Evolutionary conservation across 805 yeast species (phyloP).

Genomic region (Lipomyces kockii): DNA sequence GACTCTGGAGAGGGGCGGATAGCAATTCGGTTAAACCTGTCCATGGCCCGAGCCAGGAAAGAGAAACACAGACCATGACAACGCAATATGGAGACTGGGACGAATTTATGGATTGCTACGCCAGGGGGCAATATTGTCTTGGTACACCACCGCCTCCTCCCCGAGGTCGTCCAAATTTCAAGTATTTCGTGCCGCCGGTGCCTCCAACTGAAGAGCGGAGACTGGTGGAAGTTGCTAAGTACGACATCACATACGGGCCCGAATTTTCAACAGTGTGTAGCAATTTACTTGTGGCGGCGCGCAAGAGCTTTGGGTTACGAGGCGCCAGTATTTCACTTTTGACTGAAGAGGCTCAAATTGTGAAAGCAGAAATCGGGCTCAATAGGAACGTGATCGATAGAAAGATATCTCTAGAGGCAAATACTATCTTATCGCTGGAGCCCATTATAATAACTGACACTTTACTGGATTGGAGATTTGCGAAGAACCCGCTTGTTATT

Average conservation of each 20-base stretch:
- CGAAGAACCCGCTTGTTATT: constrained; percentile 64
- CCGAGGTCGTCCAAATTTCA: not conserved
- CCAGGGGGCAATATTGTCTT: constrained; percentile 20
- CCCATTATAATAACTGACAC: constrained; percentile 64
- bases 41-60: constrained; percentile 1
- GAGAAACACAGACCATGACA: constrained; percentile 1
- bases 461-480: constrained; percentile 70
- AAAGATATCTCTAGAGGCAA: constrained; percentile 66
- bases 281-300: constrained; percentile 13
- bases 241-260: constrained; percentile 10
- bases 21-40: not conserved
- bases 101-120: constrained; percentile 15
- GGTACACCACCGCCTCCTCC: constrained; percentile 25
- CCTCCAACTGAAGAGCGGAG: constrained; percentile 20
- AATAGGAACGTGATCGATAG: constrained; percentile 59
- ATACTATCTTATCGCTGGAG: constrained; percentile 63
- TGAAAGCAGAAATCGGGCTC: constrained; percentile 57
- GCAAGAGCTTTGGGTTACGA: constrained; percentile 15
- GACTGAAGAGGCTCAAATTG: constrained; percentile 53
- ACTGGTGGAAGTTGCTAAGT: constrained; percentile 21
- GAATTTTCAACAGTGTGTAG: constrained; percentile 1
- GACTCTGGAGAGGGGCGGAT: constrained; percentile 5
- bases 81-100: constrained; percentile 11
- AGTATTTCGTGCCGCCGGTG: constrained; percentile 24
- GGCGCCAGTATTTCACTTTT: constrained; percentile 56